phyloP scores from a whole-genome alignment of 345 rosid genomes.

The Psidium friedrichsthalianum region DNA sequence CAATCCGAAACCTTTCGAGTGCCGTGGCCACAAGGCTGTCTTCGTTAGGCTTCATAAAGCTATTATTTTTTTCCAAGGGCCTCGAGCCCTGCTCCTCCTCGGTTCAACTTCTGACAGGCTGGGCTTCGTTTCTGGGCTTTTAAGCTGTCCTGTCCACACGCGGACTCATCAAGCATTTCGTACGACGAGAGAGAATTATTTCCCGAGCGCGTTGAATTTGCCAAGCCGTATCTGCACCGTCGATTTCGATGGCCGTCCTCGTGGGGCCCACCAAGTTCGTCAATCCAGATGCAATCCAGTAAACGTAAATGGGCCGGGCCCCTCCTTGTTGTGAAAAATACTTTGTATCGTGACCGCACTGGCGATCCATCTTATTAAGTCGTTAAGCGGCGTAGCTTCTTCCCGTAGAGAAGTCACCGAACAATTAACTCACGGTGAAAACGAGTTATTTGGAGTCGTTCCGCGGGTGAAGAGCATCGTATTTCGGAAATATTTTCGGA shows the following conservation, averaged over 20 bases:
- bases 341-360: not conserved
- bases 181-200: too few species aligned
- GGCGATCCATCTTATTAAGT: too few species aligned
- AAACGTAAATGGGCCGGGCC: too few species aligned
- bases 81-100: not conserved
- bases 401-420: too few species aligned
- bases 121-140: not conserved
- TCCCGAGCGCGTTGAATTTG: too few species aligned
- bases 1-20: too few species aligned
- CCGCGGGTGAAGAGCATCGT: not conserved
- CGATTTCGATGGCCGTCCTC: too few species aligned
- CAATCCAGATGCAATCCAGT: too few species aligned
- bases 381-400: too few species aligned
- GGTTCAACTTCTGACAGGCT: not conserved
- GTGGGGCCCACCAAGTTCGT: too few species aligned
- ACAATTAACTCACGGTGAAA: too few species aligned
- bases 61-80: not conserved
- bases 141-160: not conserved
- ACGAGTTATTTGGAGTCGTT: not conserved
- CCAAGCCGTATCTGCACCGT: too few species aligned
- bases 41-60: not conserved
- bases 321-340: not conserved
- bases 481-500: not conserved
- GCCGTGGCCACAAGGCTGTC: not conserved
- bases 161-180: not conserved